These are phyloP conservation scores for Nakazawaea populi DNA, from an alignment of 805 yeast species.

Conservation along the genomic window DNA sequence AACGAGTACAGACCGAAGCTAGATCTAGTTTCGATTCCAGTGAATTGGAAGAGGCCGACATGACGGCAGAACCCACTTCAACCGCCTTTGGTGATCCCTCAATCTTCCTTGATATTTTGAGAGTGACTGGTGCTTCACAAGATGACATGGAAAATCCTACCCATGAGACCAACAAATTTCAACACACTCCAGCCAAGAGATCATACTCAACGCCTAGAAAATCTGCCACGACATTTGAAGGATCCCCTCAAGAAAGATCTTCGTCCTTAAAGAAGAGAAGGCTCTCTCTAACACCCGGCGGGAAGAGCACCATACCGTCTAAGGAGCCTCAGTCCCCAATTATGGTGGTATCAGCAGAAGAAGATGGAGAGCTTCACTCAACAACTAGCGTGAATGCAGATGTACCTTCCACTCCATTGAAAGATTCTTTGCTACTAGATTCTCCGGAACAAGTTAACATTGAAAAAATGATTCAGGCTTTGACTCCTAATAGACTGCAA, in stretches of 20 bases:
- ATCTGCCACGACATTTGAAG: not conserved
- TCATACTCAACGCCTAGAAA: constrained; percentile 6
- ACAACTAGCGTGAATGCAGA: not conserved
- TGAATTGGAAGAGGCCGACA: constrained; percentile 11
- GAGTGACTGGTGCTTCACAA: constrained; percentile 9
- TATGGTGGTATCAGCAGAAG: not conserved
- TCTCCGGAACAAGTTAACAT: constrained; percentile 12
- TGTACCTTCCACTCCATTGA: not conserved
- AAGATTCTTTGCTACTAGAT: not conserved
- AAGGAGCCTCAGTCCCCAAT: not conserved
- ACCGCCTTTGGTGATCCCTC: constrained; percentile 15
- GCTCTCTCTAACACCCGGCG: constrained; percentile 1
- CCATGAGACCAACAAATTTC: not conserved
- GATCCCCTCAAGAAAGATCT: constrained; percentile 8
- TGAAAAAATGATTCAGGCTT: constrained; percentile 6
- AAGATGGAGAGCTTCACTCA: too few relatives aligned
- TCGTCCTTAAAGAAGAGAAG: constrained; percentile 10
- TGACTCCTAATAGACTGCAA: constrained; percentile 10
- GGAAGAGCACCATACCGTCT: not conserved
- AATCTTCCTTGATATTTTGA: constrained; percentile 3
- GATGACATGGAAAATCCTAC: not conserved
- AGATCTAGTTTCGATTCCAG: constrained; percentile 5
- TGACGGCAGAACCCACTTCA: constrained; percentile 18
- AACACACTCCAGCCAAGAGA: not conserved
- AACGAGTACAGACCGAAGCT: not conserved